Conservation (phyloP, 805 yeast genomes). For the Ogataea wickerhamii region DNA sequence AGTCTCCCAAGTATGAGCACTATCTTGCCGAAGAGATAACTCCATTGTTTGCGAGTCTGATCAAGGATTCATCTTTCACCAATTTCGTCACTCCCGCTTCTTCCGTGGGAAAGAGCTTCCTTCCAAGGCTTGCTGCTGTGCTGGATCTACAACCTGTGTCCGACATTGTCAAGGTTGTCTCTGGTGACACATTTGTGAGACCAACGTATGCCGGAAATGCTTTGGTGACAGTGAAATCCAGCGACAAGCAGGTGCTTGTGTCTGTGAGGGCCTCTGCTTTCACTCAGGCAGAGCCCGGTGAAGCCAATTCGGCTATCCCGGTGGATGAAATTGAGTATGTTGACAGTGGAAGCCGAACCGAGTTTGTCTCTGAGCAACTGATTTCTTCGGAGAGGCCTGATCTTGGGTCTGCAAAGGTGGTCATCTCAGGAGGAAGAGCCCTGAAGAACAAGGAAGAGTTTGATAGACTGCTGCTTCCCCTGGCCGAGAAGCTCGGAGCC, state of each 20-base stretch:
- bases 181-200: constrained; percentile 73
- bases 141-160: constrained; percentile 85
- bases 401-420: constrained; percentile 72
- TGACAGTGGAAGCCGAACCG: constrained; percentile 39
- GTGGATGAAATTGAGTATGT: constrained; percentile 46
- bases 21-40: constrained; percentile 77
- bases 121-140: constrained; percentile 85
- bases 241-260: constrained; percentile 60
- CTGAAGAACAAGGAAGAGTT: constrained; percentile 86
- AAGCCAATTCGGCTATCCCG: constrained; percentile 31
- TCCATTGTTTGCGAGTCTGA: constrained; percentile 54
- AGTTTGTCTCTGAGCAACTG: constrained; percentile 75
- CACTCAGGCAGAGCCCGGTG: constrained; percentile 37
- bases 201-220: constrained; percentile 98
- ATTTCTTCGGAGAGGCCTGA: constrained; percentile 86
- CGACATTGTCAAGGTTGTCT: constrained; percentile 68
- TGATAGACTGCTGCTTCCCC: constrained; percentile 70
- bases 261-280: constrained; percentile 89
- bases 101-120: constrained; percentile 80
- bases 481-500: constrained; percentile 80
- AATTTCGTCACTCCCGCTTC: constrained; percentile 81
- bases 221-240: constrained; percentile 70
- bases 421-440: constrained; percentile 94
- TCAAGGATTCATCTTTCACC: constrained; percentile 46
- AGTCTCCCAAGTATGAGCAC: constrained; percentile 58